Conservation (phyloP, 768 basidiomycete genomes). For the Mycena vitilis region DNA sequence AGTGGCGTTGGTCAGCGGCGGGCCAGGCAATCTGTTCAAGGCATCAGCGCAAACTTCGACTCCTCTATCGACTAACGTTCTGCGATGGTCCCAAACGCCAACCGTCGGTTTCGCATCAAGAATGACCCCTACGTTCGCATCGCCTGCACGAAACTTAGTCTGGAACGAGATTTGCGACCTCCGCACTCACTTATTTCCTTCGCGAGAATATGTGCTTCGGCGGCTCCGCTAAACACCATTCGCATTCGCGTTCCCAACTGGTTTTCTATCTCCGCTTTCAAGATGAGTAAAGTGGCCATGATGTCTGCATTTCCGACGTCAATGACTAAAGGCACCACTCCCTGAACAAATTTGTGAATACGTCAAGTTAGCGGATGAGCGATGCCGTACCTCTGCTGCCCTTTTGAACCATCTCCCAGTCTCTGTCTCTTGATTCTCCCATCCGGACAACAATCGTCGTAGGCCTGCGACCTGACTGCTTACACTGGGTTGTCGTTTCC, state of each 20-base stretch:
- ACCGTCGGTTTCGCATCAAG: slow-evolving; percentile 75
- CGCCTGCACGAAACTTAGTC: slow-evolving; percentile 47
- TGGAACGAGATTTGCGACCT: not conserved
- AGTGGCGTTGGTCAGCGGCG: slow-evolving; percentile 75
- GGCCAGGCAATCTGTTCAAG: slow-evolving; percentile 69
- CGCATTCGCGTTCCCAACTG: slow-evolving; percentile 67
- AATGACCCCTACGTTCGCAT: slow-evolving; percentile 62
- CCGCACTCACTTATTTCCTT: slow-evolving; percentile 64
- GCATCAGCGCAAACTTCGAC: slow-evolving; percentile 22
- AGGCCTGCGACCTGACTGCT: slow-evolving; percentile 76
- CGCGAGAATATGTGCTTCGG: slow-evolving; percentile 75
- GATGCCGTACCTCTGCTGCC: slow-evolving; percentile 59
- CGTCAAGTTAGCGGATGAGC: not conserved
- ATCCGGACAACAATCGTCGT: slow-evolving; percentile 68
- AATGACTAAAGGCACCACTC: slow-evolving; percentile 74
- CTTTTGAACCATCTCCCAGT: slow-evolving; percentile 67
- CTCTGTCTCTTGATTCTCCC: slow-evolving; percentile 60
- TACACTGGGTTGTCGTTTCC: slow-evolving; percentile 56
- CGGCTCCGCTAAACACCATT: slow-evolving; percentile 71
- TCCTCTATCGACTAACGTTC: slow-evolving; percentile 61
- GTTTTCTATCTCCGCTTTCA: slow-evolving; percentile 77
- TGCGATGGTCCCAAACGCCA: slow-evolving; percentile 73
- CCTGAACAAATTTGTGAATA: slow-evolving; percentile 48
- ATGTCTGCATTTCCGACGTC: slow-evolving; percentile 77
- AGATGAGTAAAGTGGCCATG: slow-evolving; percentile 74